Evolutionary conservation across 2,329 filamentous ascomycete genomes (phyloP), one percentile per base, ranked within the genome.

Genomic region (Verticillium tricorpus): DNA sequence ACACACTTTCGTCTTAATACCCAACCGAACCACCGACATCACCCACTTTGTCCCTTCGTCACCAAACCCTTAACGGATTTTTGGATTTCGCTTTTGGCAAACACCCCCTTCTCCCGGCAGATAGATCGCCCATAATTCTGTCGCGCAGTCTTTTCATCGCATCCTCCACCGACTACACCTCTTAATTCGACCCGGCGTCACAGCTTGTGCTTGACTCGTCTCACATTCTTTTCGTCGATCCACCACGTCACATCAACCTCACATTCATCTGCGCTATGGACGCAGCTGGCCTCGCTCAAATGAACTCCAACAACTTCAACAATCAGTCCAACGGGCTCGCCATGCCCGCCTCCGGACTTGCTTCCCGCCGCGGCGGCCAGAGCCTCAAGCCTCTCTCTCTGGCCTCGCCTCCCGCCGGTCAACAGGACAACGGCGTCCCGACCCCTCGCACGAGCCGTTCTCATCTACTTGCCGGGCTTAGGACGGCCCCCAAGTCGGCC

Each of bases 241-340:
- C 58, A 63, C 62, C 59, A 58, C 63, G 57, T 39, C 50, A 57
- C 54, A 61, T 62, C 56, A 45, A 17, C 31, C 56, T 45, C 56
- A 31, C 52, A 25, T 57, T 39, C 59, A 61, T 32, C 60, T 79
- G 80, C 83, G 79, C 77, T 69, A 89, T 96, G 89, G 90, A 97
- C 94, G 89, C 94, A 87, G 94, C 94, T 86, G 92, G 93, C 95
- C 92, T 97, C 83, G 90, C 93, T 95, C 93, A 96, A 86, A 98
- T 98, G 94, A 91, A 92, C 82, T 94, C 92, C 83, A 91, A 89
- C 83, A 85, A 89, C 77, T 91, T 91, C 76, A 80, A 85, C 75
- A 83, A 89, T 76, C 45, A 50, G 45, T 82, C 85, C 73, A 85
- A 85, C 76, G 89, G 87, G 70, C 83, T 97, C 70, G 87, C 88